Evolutionary conservation across 2,329 filamentous ascomycete species (phyloP).

Genomic region (Penicillium polonicum): DNA sequence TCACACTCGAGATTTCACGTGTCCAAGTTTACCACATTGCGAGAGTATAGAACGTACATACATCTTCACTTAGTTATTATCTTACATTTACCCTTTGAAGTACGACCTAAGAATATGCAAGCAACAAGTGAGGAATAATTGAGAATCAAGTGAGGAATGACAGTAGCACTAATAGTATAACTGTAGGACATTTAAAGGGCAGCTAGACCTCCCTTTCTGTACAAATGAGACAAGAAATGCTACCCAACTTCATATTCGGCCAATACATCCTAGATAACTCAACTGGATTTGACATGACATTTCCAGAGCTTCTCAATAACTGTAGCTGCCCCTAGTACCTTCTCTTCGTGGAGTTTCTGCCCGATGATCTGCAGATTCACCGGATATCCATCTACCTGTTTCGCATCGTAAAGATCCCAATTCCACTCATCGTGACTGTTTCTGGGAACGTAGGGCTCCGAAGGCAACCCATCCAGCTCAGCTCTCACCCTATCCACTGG

Average conservation of each 20-base stretch:
- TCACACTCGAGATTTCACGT: too few relatives aligned
- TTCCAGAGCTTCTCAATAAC: conserved; percentile 31
- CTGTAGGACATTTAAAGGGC: too few relatives aligned
- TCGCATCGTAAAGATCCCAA: conserved; percentile 47
- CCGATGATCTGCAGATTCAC: conserved; percentile 56
- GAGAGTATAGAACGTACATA: too few relatives aligned
- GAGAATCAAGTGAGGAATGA: too few relatives aligned
- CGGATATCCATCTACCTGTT: conserved; percentile 47
- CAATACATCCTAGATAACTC: not conserved
- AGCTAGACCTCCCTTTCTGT: too few relatives aligned
- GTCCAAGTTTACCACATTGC: too few relatives aligned
- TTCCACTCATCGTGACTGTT: conserved; percentile 56
- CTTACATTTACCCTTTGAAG: too few relatives aligned
- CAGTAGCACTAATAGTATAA: too few relatives aligned
- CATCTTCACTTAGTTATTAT: too few relatives aligned
- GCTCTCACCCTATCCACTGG: conserved; percentile 52
- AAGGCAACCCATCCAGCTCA: conserved; percentile 40
- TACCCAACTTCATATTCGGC: not conserved
- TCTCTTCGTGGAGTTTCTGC: conserved; percentile 56
- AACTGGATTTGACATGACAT: not conserved
- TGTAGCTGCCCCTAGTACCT: conserved; percentile 48
- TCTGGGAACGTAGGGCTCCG: conserved; percentile 45
- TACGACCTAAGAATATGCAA: too few relatives aligned
- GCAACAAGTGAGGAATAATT: too few relatives aligned
- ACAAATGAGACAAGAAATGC: too few relatives aligned